Evolutionary conservation across 148 eudicot genomes (phyloP).

Genomic region (Dysphania ambrosioides): DNA sequence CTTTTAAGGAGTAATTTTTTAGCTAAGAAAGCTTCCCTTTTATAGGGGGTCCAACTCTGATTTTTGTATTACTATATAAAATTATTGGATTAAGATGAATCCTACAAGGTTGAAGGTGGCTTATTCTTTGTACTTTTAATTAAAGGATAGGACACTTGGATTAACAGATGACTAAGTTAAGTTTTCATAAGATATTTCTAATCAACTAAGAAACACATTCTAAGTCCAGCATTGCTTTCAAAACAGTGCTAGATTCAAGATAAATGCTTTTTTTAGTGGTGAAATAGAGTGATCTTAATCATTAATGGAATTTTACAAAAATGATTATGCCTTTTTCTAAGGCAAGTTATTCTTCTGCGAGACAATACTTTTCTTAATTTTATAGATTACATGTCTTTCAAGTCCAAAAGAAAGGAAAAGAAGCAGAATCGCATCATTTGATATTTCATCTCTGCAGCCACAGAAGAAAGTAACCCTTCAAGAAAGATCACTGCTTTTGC

Average conservation of each 20-base stretch:
- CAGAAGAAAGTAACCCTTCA: neutral
- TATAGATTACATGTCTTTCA: neutral
- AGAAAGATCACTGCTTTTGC: neutral
- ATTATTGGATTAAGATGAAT: conserved; percentile 20
- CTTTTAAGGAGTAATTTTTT: neutral
- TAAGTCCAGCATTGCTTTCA: neutral
- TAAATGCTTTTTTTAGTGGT: neutral
- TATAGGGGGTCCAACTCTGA: neutral
- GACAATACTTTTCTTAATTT: neutral
- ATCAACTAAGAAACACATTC: neutral
- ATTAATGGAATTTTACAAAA: neutral
- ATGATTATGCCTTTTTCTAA: neutral
- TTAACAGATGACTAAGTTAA: neutral
- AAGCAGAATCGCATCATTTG: neutral
- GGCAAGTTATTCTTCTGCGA: neutral
- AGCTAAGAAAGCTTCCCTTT: neutral
- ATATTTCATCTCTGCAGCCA: neutral
- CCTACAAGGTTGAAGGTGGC: neutral
- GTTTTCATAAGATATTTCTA: neutral
- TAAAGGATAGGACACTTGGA: neutral
- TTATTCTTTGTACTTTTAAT: neutral
- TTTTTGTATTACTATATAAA: neutral
- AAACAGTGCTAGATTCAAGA: neutral
- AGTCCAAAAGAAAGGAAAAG: neutral
- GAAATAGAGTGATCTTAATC: neutral